Evolutionary conservation across 345 rosid species (phyloP).

Genomic region (Brassica incana): DNA sequence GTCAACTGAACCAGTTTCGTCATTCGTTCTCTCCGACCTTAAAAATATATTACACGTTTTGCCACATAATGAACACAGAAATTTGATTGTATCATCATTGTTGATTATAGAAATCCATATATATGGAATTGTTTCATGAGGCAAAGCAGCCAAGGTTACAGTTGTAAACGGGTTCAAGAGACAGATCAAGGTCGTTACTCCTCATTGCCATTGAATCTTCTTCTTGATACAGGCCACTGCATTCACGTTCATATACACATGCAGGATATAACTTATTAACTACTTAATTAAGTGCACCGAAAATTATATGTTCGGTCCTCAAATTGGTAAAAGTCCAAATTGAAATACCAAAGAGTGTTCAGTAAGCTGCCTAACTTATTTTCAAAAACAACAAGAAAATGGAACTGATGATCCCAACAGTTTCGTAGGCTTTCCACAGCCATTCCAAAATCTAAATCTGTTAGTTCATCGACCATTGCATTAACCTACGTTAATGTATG

Average conservation of each 20-base stretch:
- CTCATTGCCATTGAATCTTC: conserved; percentile 50
- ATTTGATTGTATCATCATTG: conserved; percentile 17
- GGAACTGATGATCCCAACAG: not conserved
- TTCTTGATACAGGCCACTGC: conserved; percentile 63
- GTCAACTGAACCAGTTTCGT: not conserved
- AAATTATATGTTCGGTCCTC: not conserved
- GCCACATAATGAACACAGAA: conserved; percentile 13
- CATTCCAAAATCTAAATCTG: not conserved
- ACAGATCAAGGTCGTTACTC: conserved; percentile 67
- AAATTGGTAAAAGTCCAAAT: not conserved
- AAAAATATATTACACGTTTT: conserved; percentile 19
- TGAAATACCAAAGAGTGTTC: too few species aligned
- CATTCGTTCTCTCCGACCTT: not conserved
- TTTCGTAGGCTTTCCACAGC: not conserved
- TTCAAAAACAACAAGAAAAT: not conserved
- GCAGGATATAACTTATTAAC: not conserved
- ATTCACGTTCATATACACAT: conserved; percentile 12
- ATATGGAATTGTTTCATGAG: conserved; percentile 33
- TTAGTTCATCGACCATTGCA: conserved; percentile 2
- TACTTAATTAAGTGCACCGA: not conserved
- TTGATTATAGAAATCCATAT: not conserved
- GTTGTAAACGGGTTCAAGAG: conserved; percentile 58
- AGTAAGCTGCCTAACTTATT: not conserved
- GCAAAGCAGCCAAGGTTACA: conserved; percentile 62
- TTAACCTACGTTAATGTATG: conserved; percentile 5